Base-by-base conservation (phyloP, 306 rosid genomes). In the Fragaria ananassa region DNA sequence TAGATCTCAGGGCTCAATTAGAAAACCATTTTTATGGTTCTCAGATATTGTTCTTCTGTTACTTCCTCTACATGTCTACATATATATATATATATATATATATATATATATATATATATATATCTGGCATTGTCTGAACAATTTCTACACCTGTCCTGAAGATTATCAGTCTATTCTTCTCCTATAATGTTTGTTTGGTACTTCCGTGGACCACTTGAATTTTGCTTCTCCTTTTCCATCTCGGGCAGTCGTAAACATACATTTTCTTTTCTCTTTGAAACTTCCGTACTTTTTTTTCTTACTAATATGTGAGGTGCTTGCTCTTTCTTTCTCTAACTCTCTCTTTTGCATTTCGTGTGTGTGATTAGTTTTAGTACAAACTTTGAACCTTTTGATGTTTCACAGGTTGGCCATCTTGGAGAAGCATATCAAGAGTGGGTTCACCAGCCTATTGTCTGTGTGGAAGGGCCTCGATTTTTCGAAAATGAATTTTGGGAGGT, bases 401-500 rank as follows among this genome's bases (percentile, higher is more conserved):
- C 72, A 17, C 68, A 95, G 98, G 97, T 95, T 60, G 98, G 98
- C 57, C 89, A 95, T 89, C 97, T 95, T 58, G 98, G 92, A 74
- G 97, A 88, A 85, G 88, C 78, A 75, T 95, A 95, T 80, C 87
- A 95, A 70, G 97, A 95, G 75, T 95, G 98, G 98, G 90, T 92
- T 74, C 98, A 95, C 87, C 96, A 90, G 80, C 97, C 97, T 6
- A 95, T 95, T 77, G 89, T 91, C 54, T 67, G 90, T 89, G 90
- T 85, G 83, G 98, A 92, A 84, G 86, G 91, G 29, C 98, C 98
- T 64, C 97, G 97, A 41, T 95, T 85, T 83, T 95, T 95, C 41
- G 86, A 92, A 74, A 95, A 81, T 46, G 93, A 92, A 72, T 34
- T 95, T 76, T 71, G 90, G 82, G 98, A 95, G 97, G 98, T 95